A percentile compares a stretch with the other conserved stretches of the same genome.
These are phyloP conservation scores for Boletus huronensis DNA, from an alignment of 768 basidiomycete genomes.

Conservation along the genomic window DNA sequence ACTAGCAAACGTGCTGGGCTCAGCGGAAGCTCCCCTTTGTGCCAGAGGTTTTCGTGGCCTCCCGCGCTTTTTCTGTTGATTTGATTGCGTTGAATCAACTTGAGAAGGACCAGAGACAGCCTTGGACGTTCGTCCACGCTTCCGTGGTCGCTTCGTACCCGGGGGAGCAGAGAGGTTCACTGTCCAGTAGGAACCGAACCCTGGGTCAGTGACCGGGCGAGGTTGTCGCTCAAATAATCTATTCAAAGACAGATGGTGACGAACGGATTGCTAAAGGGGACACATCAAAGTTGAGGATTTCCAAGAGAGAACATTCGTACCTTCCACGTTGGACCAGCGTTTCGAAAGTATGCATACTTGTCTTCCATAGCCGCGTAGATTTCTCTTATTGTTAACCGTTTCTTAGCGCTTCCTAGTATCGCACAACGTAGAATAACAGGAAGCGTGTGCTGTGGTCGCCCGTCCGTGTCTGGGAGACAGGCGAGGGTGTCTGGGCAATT, in stretches of 20 bases:
- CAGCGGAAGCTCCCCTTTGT: slow-evolving; percentile 17
- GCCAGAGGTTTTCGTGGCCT: slow-evolving; percentile 34
- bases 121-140: slow-evolving; percentile 65
- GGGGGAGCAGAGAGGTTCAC: slow-evolving; percentile 85
- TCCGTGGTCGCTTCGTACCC: slow-evolving; percentile 81
- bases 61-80: slow-evolving; percentile 39
- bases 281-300: slow-evolving; percentile 1
- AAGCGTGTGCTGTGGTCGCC: slow-evolving; percentile 78
- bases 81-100: slow-evolving; percentile 5
- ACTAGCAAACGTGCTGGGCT: slow-evolving; percentile 9
- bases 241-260: slow-evolving; percentile 81
- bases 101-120: slow-evolving; percentile 25
- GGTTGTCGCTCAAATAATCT: slow-evolving; percentile 79
- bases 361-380: slow-evolving; percentile 86
- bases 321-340: slow-evolving; percentile 84
- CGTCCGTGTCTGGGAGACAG: slow-evolving; percentile 76
- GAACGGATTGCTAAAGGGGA: slow-evolving; percentile 70
- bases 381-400: slow-evolving; percentile 77
- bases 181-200: slow-evolving; percentile 87
- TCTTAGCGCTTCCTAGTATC: slow-evolving; percentile 71
- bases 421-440: slow-evolving; percentile 83
- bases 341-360: slow-evolving; percentile 79
- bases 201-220: slow-evolving; percentile 79
- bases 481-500: slow-evolving; percentile 75
- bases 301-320: slow-evolving; percentile 35